Evolutionary conservation across 345 rosid species (phyloP).

Genomic region (Salix purpurea): DNA sequence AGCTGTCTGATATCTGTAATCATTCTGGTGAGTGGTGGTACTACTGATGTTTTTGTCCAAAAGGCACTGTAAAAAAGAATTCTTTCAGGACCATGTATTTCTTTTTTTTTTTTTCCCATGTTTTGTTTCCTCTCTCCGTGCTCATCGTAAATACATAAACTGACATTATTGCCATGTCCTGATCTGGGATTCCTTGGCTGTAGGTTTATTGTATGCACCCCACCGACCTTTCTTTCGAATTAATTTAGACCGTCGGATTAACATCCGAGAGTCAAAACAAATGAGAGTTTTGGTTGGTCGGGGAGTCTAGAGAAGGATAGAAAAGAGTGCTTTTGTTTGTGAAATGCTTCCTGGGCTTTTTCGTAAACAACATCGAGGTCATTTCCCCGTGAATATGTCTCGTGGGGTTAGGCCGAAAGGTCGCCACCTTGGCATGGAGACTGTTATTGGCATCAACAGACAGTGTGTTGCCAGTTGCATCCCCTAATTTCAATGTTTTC

Average conservation of each 20-base stretch:
- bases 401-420: slow-evolving; percentile 27
- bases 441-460: background rate
- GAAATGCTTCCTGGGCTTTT: slow-evolving; percentile 20
- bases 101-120: background rate
- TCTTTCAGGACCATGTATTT: slow-evolving; percentile 1
- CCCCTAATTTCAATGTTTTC: background rate
- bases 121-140: background rate
- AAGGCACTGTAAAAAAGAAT: slow-evolving; percentile 11
- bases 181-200: slow-evolving; percentile 14
- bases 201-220: background rate
- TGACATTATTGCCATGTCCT: slow-evolving; percentile 11
- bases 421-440: slow-evolving; percentile 5
- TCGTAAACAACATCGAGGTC: slow-evolving; percentile 35
- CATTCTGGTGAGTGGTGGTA: slow-evolving; percentile 31
- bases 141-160: slow-evolving; percentile 4
- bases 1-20: slow-evolving; percentile 37
- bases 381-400: slow-evolving; percentile 44
- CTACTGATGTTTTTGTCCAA: slow-evolving; percentile 21
- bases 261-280: slow-evolving; percentile 7
- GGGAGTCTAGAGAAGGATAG: background rate
- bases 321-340: slow-evolving; percentile 5
- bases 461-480: background rate
- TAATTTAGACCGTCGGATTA: slow-evolving; percentile 22
- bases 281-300: background rate
- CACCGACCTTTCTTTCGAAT: background rate